Base-by-base conservation (phyloP, 257 asterid species). In the Przewalskia tangutica region DNA sequence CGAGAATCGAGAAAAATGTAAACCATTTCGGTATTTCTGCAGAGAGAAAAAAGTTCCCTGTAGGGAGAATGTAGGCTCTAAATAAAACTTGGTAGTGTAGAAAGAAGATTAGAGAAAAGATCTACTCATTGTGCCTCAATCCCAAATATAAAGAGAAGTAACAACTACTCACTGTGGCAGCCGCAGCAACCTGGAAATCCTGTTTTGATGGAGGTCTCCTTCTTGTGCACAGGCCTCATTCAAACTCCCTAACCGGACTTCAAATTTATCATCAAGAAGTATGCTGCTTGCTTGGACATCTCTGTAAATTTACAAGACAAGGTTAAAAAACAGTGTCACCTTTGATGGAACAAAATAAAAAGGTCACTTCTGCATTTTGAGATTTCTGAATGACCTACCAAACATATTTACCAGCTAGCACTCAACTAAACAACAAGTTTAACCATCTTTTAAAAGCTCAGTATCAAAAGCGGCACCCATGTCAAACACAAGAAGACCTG, bases 211-310 rank as follows among this genome's bases (percentile, higher is more conserved):
- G 76, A 66, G 75, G 79, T 93, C 97, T 18, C 94, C 95, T 89
- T 92, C 97, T 90, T 95, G 97, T 85, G 90, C 89, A 87, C 97
- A 94, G 71, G 90, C 93, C 84, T 91, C 91, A 68, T 94, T 92
- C 86, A 96, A 87, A 86, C 99, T 96, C 85, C 98, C 99, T 36
- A 94, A 85, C 80, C 99, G 88, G 77, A 96, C 99, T 90, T 96
- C 98, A 83, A 84, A 96, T 87, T 93, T 96, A 80, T 95, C 98
- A 58, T 94, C 99, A 77, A 95, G 99, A 84, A 95, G 96, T 88
- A 95, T 89, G 85, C 98, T 94, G 85, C 98, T 92, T 55, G 98
- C 95, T 91, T 92, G 99, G 81, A 96, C 85, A 89, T 96, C 97
- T 91, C 99, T 96, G 88, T 67, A 89, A 32, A 79, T 71, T 80